Base-by-base conservation (phyloP, 176 grass and related monocot genomes). In the Oryza brachyantha region DNA sequence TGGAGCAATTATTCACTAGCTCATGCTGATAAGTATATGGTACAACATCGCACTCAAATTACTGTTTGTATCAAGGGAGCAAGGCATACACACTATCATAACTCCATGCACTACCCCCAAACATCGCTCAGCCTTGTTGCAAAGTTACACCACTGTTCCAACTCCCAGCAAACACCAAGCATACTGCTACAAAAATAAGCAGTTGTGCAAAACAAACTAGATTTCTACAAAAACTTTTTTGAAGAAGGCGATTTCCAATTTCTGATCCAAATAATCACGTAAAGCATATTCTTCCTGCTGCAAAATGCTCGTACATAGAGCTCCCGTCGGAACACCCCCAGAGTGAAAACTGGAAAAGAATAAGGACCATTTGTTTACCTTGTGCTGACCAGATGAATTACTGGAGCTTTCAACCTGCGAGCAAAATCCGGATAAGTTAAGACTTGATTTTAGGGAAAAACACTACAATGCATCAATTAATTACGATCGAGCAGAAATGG, bases 371-470 rank as follows among this genome's bases (percentile, higher is more conserved):
- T 58, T 72, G 34, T 3, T 58, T 72, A 87, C 85, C 68, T 87
- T 78, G 28, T 19, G 14, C 28, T 8, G 9, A 77, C 24, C 27
- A 75, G 46, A 13, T 8, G 59, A 78, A 37, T 29, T 39, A 60
- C 60, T 24, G 21, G 61, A 78, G 17, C 67, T 46, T 69, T 72
- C 13, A 28, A 77, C 79, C 79, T 87, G 85, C 42, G 17, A 72
- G 55, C 1, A 82, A 16, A 82, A 57, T 58, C 42, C 41, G 43
- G 27, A 5, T 17, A 25, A 59, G 13, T 67, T 73, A 67, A 13
- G 35, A 72, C 10, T 67, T 13, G 65, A 7, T 41, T 9, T 10
- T 3, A 13, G 11, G 21, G 25, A 25, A 84, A 43, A 29, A 8
- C 16, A 70, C 2, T 35, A 3, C 3, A 64, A 22, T 27, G 61